A percentile compares a stretch with the other conserved stretches of the same genome.
Evolutionary conservation across 306 rosid species (phyloP).

Genomic region (Biancaea sappan): DNA sequence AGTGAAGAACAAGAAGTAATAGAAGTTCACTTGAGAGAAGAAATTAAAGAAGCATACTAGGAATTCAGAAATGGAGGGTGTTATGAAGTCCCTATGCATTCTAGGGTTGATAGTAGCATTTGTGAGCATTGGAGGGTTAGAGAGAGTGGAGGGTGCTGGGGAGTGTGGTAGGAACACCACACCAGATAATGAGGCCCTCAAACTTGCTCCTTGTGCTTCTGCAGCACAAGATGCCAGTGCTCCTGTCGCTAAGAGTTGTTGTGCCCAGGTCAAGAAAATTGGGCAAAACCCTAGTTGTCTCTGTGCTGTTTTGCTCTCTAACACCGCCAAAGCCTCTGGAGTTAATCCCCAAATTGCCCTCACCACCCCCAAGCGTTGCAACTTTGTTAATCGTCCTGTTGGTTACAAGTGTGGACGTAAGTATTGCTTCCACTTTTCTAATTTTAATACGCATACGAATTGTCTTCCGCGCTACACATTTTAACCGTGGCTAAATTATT

Average conservation of each 20-base stretch:
- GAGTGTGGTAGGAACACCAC: constrained; percentile 54
- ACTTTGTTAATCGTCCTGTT: constrained; percentile 60
- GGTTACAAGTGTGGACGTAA: constrained; percentile 77
- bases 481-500: no score
- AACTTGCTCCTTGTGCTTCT: constrained; percentile 58
- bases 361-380: constrained; percentile 74
- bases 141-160: constrained; percentile 49
- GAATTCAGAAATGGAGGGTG: constrained; percentile 43
- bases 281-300: constrained; percentile 60
- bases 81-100: constrained; percentile 43
- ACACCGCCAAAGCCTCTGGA: constrained; percentile 52
- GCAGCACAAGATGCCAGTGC: constrained; percentile 64
- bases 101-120: constrained; percentile 45
- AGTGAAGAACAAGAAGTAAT: not conserved
- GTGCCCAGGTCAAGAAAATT: constrained; percentile 47
- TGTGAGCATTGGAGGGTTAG: constrained; percentile 30
- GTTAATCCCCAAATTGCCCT: constrained; percentile 48
- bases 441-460: no score
- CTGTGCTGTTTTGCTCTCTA: constrained; percentile 63
- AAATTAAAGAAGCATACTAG: not conserved
- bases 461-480: no score
- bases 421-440: not conserved
- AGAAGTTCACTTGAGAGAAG: not conserved
- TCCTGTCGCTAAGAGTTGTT: constrained; percentile 52
- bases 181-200: constrained; percentile 62